Evolutionary conservation across 192 early-diverging fungal genomes (phyloP).

Genomic region (Diversispora epigaea): DNA sequence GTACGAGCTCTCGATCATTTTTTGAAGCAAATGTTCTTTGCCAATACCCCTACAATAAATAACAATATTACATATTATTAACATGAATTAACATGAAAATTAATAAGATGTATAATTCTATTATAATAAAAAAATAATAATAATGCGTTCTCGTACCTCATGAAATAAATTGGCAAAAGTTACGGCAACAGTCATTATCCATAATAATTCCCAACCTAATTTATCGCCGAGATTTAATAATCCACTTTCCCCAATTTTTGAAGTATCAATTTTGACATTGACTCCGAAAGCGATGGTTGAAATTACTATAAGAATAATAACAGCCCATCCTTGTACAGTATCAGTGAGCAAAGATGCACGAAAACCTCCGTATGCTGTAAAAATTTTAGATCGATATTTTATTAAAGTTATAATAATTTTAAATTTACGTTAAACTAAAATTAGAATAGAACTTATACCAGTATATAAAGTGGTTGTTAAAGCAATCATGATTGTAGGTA

Average conservation of each 20-base stretch:
- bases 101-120: background rate
- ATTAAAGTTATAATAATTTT: background rate
- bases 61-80: too few species aligned
- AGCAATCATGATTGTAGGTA: slow-evolving; percentile 56
- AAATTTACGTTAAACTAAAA: background rate
- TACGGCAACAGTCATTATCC: slow-evolving; percentile 56
- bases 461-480: slow-evolving; percentile 61
- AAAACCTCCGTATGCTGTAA: slow-evolving; percentile 53
- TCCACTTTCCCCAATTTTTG: slow-evolving; percentile 40
- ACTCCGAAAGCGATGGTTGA: slow-evolving; percentile 47
- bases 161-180: slow-evolving; percentile 62
- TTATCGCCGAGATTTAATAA: slow-evolving; percentile 52
- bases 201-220: slow-evolving; percentile 61
- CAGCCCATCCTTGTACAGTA: slow-evolving; percentile 51
- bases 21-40: slow-evolving; percentile 64
- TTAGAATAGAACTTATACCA: slow-evolving; percentile 12
- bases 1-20: slow-evolving; percentile 53
- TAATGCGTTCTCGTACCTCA: slow-evolving; percentile 39
- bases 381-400: background rate
- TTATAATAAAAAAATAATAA: slow-evolving; percentile 2
- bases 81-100: background rate
- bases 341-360: slow-evolving; percentile 61
- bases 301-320: slow-evolving; percentile 50
- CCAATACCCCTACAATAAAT: slow-evolving; percentile 56
- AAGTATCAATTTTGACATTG: slow-evolving; percentile 44